Evolutionary conservation across 2,329 filamentous ascomycete species (phyloP).

Genomic region (Whalleya microplaca): DNA sequence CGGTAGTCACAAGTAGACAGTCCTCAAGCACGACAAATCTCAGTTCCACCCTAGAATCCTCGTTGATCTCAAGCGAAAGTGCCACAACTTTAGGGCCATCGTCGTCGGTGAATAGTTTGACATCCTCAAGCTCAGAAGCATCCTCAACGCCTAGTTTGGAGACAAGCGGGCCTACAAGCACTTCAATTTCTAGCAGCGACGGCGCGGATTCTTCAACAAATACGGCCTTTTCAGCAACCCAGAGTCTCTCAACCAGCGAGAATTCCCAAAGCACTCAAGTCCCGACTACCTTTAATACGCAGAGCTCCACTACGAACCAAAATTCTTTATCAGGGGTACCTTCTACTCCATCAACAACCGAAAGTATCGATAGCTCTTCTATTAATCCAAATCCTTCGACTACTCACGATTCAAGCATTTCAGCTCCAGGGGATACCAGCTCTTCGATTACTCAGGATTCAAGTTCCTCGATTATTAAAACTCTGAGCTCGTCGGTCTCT

Average conservation of each 20-base stretch:
- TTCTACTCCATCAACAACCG: background rate
- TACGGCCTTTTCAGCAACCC: background rate
- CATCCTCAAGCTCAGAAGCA: background rate
- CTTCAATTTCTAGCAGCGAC: background rate
- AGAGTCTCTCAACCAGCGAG: background rate
- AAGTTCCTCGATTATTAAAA: background rate
- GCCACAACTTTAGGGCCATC: background rate
- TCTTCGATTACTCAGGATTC: background rate
- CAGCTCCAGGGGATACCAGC: background rate
- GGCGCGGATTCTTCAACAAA: background rate
- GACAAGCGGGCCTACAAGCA: background rate
- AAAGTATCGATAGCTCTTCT: background rate
- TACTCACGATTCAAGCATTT: background rate
- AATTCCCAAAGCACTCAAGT: background rate
- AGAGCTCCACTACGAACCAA: background rate
- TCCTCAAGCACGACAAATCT: background rate
- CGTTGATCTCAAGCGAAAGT: background rate
- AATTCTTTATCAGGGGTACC: background rate
- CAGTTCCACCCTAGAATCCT: background rate
- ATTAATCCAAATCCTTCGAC: background rate
- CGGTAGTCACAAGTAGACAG: background rate
- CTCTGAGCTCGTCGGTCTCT: background rate
- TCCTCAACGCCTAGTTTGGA: background rate
- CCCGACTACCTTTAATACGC: background rate
- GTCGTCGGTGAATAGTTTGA: background rate